Evolutionary conservation across 2,329 filamentous ascomycete species (phyloP), one percentile per base, ranked within the genome.

Genomic region (Fusarium redolens): DNA sequence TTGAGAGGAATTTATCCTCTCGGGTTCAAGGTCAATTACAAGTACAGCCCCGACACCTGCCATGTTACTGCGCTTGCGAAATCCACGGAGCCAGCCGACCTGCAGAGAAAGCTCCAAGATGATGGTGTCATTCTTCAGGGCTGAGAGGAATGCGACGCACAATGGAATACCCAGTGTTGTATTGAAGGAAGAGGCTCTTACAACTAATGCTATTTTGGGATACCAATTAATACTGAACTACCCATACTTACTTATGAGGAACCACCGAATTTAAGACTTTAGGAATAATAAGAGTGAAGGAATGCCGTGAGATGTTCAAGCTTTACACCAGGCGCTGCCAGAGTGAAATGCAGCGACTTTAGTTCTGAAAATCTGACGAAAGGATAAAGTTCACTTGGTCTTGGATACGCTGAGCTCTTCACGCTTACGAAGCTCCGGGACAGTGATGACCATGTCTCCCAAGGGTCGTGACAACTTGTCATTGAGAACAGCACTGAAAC

Each of bases 181-280:
- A 5, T 0, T 4, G 15, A 33, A 7, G n/a, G 47, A 22, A 14
- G 30, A 18, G 11, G 7, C 1, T 7, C 5, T 1, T 22, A 14
- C 8, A 18, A 8, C 4, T 2, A 18, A 5, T 51, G 15, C 28
- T 28, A 6, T 28, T 28, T 28, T 28, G 28, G 28, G 28, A 28
- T 28, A 28, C 28, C 2, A 28, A 28, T 28, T 28, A 28, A 28
- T 28, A 28, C 28, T 28, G 28, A 28, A 28, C 28, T 28, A 28
- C 28, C 28, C 28, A 28, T 28, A 28, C 28, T 28, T 28, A 28
- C 28, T 28, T 28, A 28, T 7, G 28, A 28, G 28, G 28, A 28
- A 28, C 28, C 28, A 28, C 28, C 1, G 28, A 28, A 28, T 28
- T 28, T 28, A 28, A 28, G 28, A 28, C 28, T 28, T 28, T 6